These are phyloP conservation scores for Saccharomycopsis hybrid DNA, from an alignment of 1,139 yeast species.

Conservation along the genomic window DNA sequence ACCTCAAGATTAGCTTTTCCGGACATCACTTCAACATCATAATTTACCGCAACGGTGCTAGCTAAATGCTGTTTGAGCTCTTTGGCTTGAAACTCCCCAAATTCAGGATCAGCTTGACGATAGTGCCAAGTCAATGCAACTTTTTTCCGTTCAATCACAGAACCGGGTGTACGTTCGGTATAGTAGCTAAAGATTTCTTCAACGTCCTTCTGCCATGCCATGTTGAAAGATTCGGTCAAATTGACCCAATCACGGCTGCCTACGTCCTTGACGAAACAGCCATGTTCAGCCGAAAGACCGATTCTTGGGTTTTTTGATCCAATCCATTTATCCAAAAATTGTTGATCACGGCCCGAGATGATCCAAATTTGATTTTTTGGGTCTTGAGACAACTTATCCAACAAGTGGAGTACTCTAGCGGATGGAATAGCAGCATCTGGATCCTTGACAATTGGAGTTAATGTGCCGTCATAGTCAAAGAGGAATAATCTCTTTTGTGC, in stretches of 20 bases:
- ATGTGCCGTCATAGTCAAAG: conserved; percentile 96
- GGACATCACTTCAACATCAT: conserved; percentile 93
- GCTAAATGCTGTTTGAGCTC: conserved; percentile 62
- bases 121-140: conserved; percentile 98
- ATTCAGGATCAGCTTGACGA: conserved; percentile 87
- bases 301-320: conserved; percentile 55
- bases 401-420: conserved; percentile 55
- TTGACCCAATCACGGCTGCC: conserved; percentile 70
- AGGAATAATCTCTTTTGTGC: conserved; percentile 71
- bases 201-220: conserved; percentile 90
- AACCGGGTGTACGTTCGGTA: conserved; percentile 88
- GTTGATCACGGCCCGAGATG: conserved; percentile 92
- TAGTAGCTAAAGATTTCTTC: conserved; percentile 63
- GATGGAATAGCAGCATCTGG: conserved; percentile 98
- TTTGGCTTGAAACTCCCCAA: conserved; percentile 81
- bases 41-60: conserved; percentile 52
- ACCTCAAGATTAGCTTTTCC: conserved; percentile 97
- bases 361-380: conserved; percentile 89
- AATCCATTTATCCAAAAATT: conserved; percentile 82
- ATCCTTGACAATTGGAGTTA: conserved; percentile 90
- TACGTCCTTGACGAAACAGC: conserved; percentile 61
- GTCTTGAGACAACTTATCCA: conserved; percentile 60
- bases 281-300: conserved; percentile 95
- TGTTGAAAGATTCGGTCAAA: conserved; percentile 74
- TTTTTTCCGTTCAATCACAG: conserved; percentile 78